Percentiles rank a stretch among this genome's conserved stretches.
Conservation (phyloP, 257 asterid genomes). For the Lavandula angustifolia region DNA sequence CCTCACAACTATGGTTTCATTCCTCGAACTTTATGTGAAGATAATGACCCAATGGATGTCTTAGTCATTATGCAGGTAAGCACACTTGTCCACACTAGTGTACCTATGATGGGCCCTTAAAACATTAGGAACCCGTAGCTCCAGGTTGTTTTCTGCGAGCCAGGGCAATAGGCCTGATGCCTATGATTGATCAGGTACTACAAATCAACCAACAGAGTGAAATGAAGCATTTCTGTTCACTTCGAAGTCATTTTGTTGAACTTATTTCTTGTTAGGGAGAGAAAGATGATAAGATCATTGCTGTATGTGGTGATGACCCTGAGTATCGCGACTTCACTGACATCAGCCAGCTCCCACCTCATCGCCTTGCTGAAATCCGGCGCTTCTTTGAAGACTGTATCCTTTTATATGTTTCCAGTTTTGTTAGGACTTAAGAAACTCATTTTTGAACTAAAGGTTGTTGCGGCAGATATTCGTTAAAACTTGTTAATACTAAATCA, state of each 20-base stretch:
- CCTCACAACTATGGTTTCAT: slow-evolving; percentile 70
- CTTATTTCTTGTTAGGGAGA: slow-evolving; percentile 44
- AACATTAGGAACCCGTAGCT: slow-evolving; percentile 51
- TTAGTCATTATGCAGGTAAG: slow-evolving; percentile 63
- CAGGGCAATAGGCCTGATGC: slow-evolving; percentile 67
- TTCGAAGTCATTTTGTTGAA: not conserved
- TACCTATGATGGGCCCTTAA: not conserved
- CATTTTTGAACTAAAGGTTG: not conserved
- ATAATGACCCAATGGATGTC: slow-evolving; percentile 69
- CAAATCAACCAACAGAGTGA: not conserved
- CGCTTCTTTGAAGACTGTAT: slow-evolving; percentile 75
- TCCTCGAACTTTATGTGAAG: slow-evolving; percentile 67
- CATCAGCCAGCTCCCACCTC: slow-evolving; percentile 62
- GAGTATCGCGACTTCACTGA: slow-evolving; percentile 62
- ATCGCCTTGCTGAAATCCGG: slow-evolving; percentile 56
- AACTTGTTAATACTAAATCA: slow-evolving; percentile 34
- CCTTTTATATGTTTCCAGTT: slow-evolving; percentile 29
- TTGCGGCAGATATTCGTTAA: not conserved
- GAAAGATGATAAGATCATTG: slow-evolving; percentile 66
- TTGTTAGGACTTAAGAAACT: not conserved
- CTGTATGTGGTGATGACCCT: slow-evolving; percentile 70
- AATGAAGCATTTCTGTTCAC: not conserved
- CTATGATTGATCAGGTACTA: slow-evolving; percentile 67
- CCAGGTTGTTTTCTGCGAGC: slow-evolving; percentile 72
- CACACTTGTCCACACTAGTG: not conserved